These are phyloP conservation scores for Pythium aquatile DNA, from an alignment of 352 stramenopile species.

Conservation along the genomic window DNA sequence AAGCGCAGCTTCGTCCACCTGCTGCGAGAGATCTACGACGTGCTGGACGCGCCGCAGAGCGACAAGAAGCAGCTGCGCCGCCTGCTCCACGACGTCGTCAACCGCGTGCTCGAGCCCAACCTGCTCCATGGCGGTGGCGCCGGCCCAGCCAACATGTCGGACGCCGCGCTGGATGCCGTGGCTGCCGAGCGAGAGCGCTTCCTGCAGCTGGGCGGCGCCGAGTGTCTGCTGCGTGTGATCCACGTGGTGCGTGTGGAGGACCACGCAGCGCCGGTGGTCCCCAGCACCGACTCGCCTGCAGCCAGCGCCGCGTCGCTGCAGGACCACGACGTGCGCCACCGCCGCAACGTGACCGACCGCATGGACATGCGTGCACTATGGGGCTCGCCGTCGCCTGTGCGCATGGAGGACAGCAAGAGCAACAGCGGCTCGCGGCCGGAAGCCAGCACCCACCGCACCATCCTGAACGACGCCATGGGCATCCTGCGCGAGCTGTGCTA, in stretches of 20 bases:
- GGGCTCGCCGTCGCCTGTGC: slow-evolving; percentile 38
- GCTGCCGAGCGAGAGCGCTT: slow-evolving; percentile 62
- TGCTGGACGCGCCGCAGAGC: slow-evolving; percentile 43
- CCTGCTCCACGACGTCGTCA: slow-evolving; percentile 68
- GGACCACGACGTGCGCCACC: slow-evolving; percentile 24
- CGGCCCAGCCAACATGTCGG: slow-evolving; percentile 13
- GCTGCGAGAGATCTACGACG: slow-evolving; percentile 67
- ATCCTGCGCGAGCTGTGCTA: slow-evolving; percentile 85
- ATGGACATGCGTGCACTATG: slow-evolving; percentile 61
- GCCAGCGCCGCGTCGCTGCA: slow-evolving; percentile 4
- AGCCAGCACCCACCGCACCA: slow-evolving; percentile 45
- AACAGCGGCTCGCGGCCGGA: slow-evolving; percentile 30
- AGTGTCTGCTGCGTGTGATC: slow-evolving; percentile 73
- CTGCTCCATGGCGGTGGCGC: slow-evolving; percentile 37
- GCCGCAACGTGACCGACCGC: slow-evolving; percentile 30
- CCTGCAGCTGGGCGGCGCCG: slow-evolving; percentile 65
- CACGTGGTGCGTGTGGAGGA: slow-evolving; percentile 64
- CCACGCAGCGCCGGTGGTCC: slow-evolving; percentile 17
- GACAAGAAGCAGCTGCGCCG: slow-evolving; percentile 58
- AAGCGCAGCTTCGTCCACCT: slow-evolving; percentile 49
- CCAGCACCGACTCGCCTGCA: neutral
- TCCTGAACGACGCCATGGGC: slow-evolving; percentile 73
- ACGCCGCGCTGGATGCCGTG: slow-evolving; percentile 37
- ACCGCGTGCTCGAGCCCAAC: slow-evolving; percentile 67
- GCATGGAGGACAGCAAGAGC: slow-evolving; percentile 39